Base-by-base conservation (phyloP, 352 stramenopile genomes). In the Phytophthora lateralis region DNA sequence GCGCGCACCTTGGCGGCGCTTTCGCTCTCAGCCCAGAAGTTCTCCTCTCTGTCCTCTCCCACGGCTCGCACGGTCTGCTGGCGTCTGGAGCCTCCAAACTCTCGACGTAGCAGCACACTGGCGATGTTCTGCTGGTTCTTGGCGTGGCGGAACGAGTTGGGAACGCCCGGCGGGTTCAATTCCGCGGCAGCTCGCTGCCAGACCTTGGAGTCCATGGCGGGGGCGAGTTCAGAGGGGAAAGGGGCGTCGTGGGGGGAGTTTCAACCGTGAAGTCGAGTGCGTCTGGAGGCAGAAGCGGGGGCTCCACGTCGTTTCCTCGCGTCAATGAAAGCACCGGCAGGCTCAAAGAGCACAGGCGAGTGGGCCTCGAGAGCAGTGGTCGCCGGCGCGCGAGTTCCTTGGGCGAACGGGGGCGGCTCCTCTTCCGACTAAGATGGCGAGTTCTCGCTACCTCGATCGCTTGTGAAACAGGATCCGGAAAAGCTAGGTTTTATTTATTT, bases 21-120 rank as follows among this genome's bases (percentile, higher is more conserved):
- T 62, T 95, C 81, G 53, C 77, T 76, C 66, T 95, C 86, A 11
- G 83, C 82, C 86, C 86, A 95, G 27, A 82, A 88, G 35, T 86
- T 83, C 60, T 95, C 86, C 11, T 74, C 62, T 17, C 63, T 72
- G 39, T 86, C 80, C 34, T 87, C 75, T 27, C 73, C 74, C 7
- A 76, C 48, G 3, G 71, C 64, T 39, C 75, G 56, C 52, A 85
- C 75, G 26, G 69, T 66, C 51, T 78, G 80, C 27, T 83, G 73
- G 20, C 67, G 57, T 20, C 66, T 67, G 9, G 65, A 69, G 34
- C 78, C 76, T 11, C 76, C 75, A 26, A 73, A 76, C 60, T 93
- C 84, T 4, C 84, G 78, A 15, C 72, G 71, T 32, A 88, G 75
- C 59, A 93, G 66, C 46, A 88, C 70, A 30, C 62, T 71, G 43